A percentile compares a stretch with the other conserved stretches of the same genome.
phyloP scores from a whole-genome alignment of 2,329 filamentous ascomycete genomes.

The Alternaria atra region DNA sequence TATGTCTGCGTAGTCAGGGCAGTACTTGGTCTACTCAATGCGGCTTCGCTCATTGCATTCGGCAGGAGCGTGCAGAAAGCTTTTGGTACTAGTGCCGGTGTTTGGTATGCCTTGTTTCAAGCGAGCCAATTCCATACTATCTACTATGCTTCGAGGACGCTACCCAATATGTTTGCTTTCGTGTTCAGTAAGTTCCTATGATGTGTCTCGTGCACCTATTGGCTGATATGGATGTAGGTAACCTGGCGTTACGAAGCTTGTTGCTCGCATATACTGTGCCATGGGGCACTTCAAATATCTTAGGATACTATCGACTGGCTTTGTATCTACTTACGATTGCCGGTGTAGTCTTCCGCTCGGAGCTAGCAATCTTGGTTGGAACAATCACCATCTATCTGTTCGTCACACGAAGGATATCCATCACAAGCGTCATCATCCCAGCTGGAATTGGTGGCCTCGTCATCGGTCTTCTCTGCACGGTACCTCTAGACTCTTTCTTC shows the following conservation, averaged over 20 bases:
- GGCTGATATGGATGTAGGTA: slow-evolving; percentile 60
- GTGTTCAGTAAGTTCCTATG: slow-evolving; percentile 70
- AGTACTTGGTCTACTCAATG: slow-evolving; percentile 81
- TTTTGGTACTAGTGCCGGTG: slow-evolving; percentile 73
- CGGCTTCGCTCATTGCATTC: slow-evolving; percentile 72
- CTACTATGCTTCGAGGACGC: slow-evolving; percentile 88
- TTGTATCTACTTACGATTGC: slow-evolving; percentile 81
- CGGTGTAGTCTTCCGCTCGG: slow-evolving; percentile 86
- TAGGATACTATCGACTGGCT: slow-evolving; percentile 67
- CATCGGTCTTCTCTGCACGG: slow-evolving; percentile 73
- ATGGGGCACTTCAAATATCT: slow-evolving; percentile 44
- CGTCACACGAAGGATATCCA: slow-evolving; percentile 61
- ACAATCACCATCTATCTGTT: slow-evolving; percentile 73
- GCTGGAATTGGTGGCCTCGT: slow-evolving; percentile 71
- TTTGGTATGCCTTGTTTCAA: slow-evolving; percentile 83
- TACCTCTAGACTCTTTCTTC: slow-evolving; percentile 88
- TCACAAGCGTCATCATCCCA: slow-evolving; percentile 67
- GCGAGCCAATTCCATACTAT: slow-evolving; percentile 89
- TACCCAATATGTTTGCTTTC: slow-evolving; percentile 98
- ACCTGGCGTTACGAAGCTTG: slow-evolving; percentile 66
- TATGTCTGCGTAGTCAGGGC: slow-evolving; percentile 66
- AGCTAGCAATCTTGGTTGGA: slow-evolving; percentile 81
- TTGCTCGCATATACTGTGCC: slow-evolving; percentile 58
- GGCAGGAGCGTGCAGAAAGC: slow-evolving; percentile 68
- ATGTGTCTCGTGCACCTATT: not conserved